These are phyloP conservation scores for Penicillium riverlandense DNA, from an alignment of 495 filamentous ascomycete species.

Conservation along the genomic window DNA sequence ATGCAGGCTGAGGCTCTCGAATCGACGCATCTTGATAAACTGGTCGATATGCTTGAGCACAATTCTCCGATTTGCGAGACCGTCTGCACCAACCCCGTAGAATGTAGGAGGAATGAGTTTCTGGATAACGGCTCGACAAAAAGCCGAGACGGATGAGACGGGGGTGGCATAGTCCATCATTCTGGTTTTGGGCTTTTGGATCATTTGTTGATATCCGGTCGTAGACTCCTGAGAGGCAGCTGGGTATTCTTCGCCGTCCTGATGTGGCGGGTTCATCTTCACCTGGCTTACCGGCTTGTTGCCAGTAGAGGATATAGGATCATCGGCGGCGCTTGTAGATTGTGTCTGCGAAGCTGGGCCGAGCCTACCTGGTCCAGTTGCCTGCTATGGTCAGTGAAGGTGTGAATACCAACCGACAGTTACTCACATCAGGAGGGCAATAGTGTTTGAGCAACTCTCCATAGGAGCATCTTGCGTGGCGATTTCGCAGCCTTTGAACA, in stretches of 20 bases:
- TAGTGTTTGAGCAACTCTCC: conserved; percentile 68
- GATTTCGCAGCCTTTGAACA: conserved; percentile 58
- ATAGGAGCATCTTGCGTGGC: conserved; percentile 73
- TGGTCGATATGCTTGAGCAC: conserved; percentile 63
- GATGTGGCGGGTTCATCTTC: not conserved
- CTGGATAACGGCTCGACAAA: conserved; percentile 69
- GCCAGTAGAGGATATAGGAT: conserved; percentile 11
- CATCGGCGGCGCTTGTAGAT: too few species aligned
- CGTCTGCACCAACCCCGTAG: conserved; percentile 54
- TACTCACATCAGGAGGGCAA: conserved; percentile 56
- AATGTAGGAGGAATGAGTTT: conserved; percentile 71
- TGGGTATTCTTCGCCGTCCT: too few species aligned
- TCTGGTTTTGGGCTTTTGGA: conserved; percentile 15
- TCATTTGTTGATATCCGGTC: not conserved
- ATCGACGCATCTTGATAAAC: conserved; percentile 72
- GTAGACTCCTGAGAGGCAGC: too few species aligned
- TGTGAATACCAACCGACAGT: conserved; percentile 2
- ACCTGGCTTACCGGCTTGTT: conserved; percentile 25
- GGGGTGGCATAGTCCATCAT: conserved; percentile 70
- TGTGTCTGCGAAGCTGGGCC: conserved; percentile 5
- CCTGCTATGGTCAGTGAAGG: conserved; percentile 9
- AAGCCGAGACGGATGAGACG: conserved; percentile 68
- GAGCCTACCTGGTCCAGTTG: conserved; percentile 23
- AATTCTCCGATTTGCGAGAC: conserved; percentile 48
- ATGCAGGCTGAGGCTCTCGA: conserved; percentile 74